A percentile compares a stretch with the other conserved stretches of the same genome.
Evolutionary conservation across 2,329 filamentous ascomycete species (phyloP).

Genomic region (Cercospora zeae-maydis): DNA sequence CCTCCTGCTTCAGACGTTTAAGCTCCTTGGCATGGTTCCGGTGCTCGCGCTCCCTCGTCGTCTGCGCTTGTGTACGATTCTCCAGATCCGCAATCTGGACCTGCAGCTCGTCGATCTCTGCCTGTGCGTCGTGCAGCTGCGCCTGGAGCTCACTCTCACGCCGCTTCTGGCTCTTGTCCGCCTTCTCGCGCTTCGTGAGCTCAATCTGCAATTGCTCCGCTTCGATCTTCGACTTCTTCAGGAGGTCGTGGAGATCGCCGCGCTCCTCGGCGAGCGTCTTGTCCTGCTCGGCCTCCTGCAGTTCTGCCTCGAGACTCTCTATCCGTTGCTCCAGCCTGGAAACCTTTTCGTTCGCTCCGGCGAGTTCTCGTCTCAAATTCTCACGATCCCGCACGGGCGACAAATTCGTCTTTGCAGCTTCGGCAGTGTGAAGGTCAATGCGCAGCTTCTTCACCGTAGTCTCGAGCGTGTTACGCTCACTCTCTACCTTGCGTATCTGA

Average conservation of each 20-base stretch:
- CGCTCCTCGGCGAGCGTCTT: constrained; percentile 53
- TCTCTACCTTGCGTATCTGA: constrained; percentile 33
- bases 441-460: constrained; percentile 37
- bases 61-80: constrained; percentile 26
- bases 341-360: constrained; percentile 37
- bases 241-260: constrained; percentile 57
- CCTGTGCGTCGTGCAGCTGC: constrained; percentile 61
- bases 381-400: constrained; percentile 36
- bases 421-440: constrained; percentile 35
- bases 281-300: constrained; percentile 55
- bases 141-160: constrained; percentile 60
- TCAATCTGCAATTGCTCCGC: constrained; percentile 61
- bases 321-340: constrained; percentile 51
- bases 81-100: constrained; percentile 54
- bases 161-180: constrained; percentile 55
- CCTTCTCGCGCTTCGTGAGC: constrained; percentile 64
- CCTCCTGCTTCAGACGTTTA: constrained; percentile 31
- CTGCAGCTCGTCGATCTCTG: constrained; percentile 44
- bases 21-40: constrained; percentile 35
- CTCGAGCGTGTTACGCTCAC: constrained; percentile 34
- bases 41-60: constrained; percentile 39
- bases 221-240: constrained; percentile 59
- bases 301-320: constrained; percentile 54
- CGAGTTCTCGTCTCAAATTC: constrained; percentile 34
- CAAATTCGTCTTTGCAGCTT: constrained; percentile 27